Evolutionary conservation across 768 basidiomycete genomes (phyloP).

Genomic region (Pleurotus djamor): DNA sequence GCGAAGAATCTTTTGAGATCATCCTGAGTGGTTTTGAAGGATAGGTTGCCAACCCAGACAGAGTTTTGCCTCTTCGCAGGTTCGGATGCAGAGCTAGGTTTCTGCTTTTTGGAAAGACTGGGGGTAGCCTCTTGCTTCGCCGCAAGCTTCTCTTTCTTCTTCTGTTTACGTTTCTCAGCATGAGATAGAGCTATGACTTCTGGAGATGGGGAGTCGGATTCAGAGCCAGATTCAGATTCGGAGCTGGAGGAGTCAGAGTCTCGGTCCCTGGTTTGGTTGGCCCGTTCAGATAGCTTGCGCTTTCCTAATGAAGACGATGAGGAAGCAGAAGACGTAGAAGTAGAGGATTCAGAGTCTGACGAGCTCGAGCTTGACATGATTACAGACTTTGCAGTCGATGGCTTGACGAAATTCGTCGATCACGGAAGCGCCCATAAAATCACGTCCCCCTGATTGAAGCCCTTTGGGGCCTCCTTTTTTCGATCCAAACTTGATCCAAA

Average conservation of each 20-base stretch:
- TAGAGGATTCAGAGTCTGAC: not conserved
- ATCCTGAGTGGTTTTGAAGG: constrained; percentile 83
- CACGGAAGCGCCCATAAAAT: too few species aligned
- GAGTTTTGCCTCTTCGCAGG: constrained; percentile 72
- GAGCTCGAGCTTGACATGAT: constrained; percentile 2
- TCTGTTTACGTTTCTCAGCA: constrained; percentile 66
- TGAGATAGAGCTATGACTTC: constrained; percentile 67
- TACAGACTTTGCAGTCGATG: too few species aligned
- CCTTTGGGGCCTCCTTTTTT: too few species aligned
- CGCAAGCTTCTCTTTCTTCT: constrained; percentile 37
- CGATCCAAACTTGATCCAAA: too few species aligned
- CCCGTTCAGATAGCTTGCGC: not conserved
- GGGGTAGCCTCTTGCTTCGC: constrained; percentile 27
- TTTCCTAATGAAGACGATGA: not conserved
- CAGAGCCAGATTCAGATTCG: constrained; percentile 15
- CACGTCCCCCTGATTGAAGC: too few species aligned
- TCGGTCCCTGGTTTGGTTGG: not conserved
- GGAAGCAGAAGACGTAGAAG: not conserved
- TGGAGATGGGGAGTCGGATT: constrained; percentile 8
- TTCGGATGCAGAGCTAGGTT: constrained; percentile 23
- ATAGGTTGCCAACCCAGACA: constrained; percentile 94
- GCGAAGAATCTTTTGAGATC: constrained; percentile 67
- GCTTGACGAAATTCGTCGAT: too few species aligned
- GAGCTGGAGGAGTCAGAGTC: constrained; percentile 9
- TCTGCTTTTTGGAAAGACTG: constrained; percentile 46